Percentiles rank a stretch among this genome's conserved stretches.
Conservation (phyloP, 2,329 filamentous ascomycete genomes). For the Verticillium alfalfae region DNA sequence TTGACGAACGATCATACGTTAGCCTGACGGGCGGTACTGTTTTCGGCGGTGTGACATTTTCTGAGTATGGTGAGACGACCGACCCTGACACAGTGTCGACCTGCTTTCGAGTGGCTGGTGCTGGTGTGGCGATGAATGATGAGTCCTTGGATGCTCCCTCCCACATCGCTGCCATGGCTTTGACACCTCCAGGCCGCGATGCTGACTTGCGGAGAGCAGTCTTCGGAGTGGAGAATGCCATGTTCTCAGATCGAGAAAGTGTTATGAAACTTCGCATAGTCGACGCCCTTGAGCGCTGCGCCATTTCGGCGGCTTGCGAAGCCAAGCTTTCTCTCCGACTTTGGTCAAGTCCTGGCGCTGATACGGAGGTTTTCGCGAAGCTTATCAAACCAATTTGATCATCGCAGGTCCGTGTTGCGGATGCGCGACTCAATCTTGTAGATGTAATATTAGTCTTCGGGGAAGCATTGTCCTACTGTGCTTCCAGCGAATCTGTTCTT, state of each 20-base stretch:
- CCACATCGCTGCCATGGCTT: slow-evolving; percentile 47
- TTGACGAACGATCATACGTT: background rate
- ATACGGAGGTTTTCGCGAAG: no score
- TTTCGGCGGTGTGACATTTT: slow-evolving; percentile 1
- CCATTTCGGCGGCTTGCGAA: slow-evolving; percentile 4
- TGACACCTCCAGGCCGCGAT: slow-evolving; percentile 30
- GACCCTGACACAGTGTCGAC: slow-evolving; percentile 11
- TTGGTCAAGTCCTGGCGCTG: no score
- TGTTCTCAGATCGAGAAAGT: background rate
- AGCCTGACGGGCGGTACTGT: background rate
- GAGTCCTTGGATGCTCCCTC: slow-evolving; percentile 28
- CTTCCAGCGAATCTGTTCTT: background rate
- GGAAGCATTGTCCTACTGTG: background rate
- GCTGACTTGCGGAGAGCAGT: slow-evolving; percentile 11
- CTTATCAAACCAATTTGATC: background rate
- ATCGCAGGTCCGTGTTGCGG: background rate
- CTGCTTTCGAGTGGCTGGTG: background rate
- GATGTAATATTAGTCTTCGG: background rate
- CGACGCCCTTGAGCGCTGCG: slow-evolving; percentile 3
- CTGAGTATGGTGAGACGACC: slow-evolving; percentile 15
- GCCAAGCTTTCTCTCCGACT: slow-evolving; percentile 2
- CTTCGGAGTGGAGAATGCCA: background rate
- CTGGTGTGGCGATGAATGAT: slow-evolving; percentile 9
- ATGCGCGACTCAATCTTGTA: background rate
- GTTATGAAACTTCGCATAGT: background rate